These are phyloP conservation scores for Fusarium tanahbumbuense DNA, from an alignment of 2,329 filamentous ascomycete genomes.

Conservation along the genomic window DNA sequence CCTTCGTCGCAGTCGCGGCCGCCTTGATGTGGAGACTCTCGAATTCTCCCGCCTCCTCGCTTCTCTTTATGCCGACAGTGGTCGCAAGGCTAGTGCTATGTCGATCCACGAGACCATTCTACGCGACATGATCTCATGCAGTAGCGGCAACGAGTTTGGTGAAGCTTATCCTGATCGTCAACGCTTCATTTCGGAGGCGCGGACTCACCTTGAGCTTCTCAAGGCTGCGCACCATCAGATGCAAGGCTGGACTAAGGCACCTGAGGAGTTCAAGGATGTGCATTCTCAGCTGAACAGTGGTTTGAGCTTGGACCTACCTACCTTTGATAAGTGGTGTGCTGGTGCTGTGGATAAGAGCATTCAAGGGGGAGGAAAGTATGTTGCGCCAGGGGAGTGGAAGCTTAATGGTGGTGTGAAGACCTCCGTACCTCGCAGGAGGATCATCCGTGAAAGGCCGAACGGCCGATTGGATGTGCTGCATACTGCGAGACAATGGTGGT, in stretches of 20 bases:
- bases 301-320: slow-evolving; percentile 30
- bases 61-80: slow-evolving; percentile 31
- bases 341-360: slow-evolving; percentile 27
- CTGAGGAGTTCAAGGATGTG: slow-evolving; percentile 34
- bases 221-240: slow-evolving; percentile 33
- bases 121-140: slow-evolving; percentile 39
- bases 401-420: slow-evolving; percentile 29
- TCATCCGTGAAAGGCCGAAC: slow-evolving; percentile 4
- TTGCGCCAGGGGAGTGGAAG: slow-evolving; percentile 32
- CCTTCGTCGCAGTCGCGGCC: slow-evolving; percentile 42
- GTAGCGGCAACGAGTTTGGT: slow-evolving; percentile 9
- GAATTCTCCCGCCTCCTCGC: slow-evolving; percentile 43
- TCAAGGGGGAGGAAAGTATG: slow-evolving; percentile 38
- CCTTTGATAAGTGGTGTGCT: slow-evolving; percentile 40
- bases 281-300: slow-evolving; percentile 31
- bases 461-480: slow-evolving; percentile 31
- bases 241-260: slow-evolving; percentile 35
- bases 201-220: slow-evolving; percentile 39
- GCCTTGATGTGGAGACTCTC: slow-evolving; percentile 43
- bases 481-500: slow-evolving; percentile 36
- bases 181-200: slow-evolving; percentile 27
- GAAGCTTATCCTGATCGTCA: slow-evolving; percentile 25
- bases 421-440: neutral
- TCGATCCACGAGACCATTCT: slow-evolving; percentile 38
- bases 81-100: slow-evolving; percentile 34